Evolutionary conservation across 176 grass and related monocot genomes (phyloP), one percentile per base, ranked within the genome.

Genomic region (Zizania latifolia): DNA sequence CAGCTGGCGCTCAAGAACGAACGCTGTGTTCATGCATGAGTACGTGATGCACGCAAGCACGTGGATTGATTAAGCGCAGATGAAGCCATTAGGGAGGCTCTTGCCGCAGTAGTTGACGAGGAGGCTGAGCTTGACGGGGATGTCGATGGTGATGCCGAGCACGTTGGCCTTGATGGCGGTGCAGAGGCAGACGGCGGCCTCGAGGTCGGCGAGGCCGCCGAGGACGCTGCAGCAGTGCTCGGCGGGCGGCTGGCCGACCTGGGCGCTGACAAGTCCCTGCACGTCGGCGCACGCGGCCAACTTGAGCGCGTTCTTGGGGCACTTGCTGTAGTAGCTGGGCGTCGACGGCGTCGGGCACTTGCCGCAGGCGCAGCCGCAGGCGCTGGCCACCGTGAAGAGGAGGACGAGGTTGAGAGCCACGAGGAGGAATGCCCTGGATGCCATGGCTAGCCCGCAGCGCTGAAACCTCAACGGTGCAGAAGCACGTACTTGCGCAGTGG

Each of bases 71-170:
- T 79, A 84, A 23, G 82, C 44, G 74, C 90, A 93, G 2, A 88
- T 79, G 69, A 90, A 93, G 27, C 85, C 90, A 14, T 46, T 56
- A 2, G 90, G 90, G 67, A 84, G 56, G 70, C 44, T 86, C 82
- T 86, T 93, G 78, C 93, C 93, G 66, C 93, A 97, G 72, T 89
- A 90, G 90, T 97, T 97, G 57, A 93, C 67, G 14, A 93, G 86
- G 82, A 97, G 78, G 87, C 79, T 97, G 38, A 97, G 90, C 70
- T 90, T 80, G 71, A 97, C 76, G 17, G 93, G 93, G 60, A 93
- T 71, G 76, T 90, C 87, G 63, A 97, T 70, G 78, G 59, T 82
- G 64, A 93, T 78, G 56, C 93, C 90, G 55, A 97, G 85, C 44
- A 97, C 53, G 72, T 91, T 93, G 38, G 85, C 90, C 74, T 87